Evolutionary conservation across 805 yeast genomes (phyloP), one percentile per base, ranked within the genome.

Genomic region (Yarrowia bubula): DNA sequence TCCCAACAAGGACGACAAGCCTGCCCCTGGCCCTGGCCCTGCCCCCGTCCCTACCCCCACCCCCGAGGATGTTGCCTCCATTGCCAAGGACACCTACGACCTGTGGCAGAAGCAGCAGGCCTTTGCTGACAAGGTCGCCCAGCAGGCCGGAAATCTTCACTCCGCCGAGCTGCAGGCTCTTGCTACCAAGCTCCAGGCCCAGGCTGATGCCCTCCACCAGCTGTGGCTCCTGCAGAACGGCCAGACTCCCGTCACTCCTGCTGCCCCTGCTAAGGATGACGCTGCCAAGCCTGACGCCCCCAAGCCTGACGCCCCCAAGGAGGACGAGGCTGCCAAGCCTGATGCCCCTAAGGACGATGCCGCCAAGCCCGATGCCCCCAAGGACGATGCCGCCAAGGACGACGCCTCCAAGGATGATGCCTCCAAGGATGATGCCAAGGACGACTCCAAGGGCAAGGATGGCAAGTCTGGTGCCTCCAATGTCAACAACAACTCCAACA

Each of bases 51-150:
- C 28, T 22, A 22, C 28, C 5, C 28, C 28, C 28, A 22, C 28
- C 5, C 28, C 22, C 32, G 47, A 42, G n/a, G 7, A 42, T 7
- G n/a, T 14, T 7, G 32, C 47, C 47, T 18, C 31, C 47, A 42
- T 42, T 22, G 47, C 47, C 47, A 13, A 42, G 47, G 47, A 11
- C 47, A 42, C 47, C 47, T 42, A 42, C 47, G 47, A 42, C 15
- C 47, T 42, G 47, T 42, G 47, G 47, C 47, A 42, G 47, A 18
- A 42, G 47, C 47, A 42, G 47, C 47, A 42, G 47, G 47, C 31
- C 8, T 42, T 42, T 22, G 47, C 47, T 31, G 47, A 42, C 47
- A 18, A 42, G 47, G 47, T 42, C 9, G 47, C 47, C 47, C 10
- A 18, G 47, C 6, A 31, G 11, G 47, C 47, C 13, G 32, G 47